These are phyloP conservation scores for Marasmius oreades DNA, from an alignment of 1,284 basidiomycete genomes.

Conservation along the genomic window DNA sequence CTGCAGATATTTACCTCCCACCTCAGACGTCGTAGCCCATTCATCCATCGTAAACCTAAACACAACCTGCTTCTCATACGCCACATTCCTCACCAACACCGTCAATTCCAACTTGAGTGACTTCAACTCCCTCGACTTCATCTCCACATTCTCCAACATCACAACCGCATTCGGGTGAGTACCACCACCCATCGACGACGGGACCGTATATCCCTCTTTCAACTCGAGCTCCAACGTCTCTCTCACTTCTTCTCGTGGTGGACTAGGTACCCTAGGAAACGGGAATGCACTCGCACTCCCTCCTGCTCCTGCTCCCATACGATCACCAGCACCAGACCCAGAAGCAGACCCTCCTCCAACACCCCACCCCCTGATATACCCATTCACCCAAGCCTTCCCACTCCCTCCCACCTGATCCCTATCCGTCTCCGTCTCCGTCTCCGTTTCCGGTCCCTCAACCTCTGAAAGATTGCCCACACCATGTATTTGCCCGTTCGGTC, in stretches of 20 bases:
- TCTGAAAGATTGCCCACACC: constrained; percentile 7
- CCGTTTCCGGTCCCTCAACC: constrained; percentile 64
- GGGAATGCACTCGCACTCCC: not conserved
- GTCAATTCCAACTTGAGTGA: constrained; percentile 42
- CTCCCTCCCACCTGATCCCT: constrained; percentile 10
- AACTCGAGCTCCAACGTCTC: not conserved
- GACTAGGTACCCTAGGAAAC: constrained; percentile 3
- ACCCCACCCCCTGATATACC: not conserved
- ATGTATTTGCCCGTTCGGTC: not conserved
- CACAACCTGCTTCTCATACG: constrained; percentile 85
- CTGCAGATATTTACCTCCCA: constrained; percentile 57
- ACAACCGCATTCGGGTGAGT: constrained; percentile 24
- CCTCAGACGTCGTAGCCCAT: constrained; percentile 92
- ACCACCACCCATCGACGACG: constrained; percentile 23
- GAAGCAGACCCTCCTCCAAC: not conserved
- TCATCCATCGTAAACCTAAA: constrained; percentile 91
- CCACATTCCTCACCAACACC: constrained; percentile 78
- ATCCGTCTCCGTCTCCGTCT: constrained; percentile 73
- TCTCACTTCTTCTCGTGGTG: not conserved
- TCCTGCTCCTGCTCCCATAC: not conserved
- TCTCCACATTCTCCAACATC: not conserved
- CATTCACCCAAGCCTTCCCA: not conserved
- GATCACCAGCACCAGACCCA: not conserved
- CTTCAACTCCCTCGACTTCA: not conserved
- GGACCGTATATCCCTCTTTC: constrained; percentile 1